These are phyloP conservation scores for Cyclospora cayetanensis DNA, from an alignment of 169 alveolate species.

Conservation along the genomic window DNA sequence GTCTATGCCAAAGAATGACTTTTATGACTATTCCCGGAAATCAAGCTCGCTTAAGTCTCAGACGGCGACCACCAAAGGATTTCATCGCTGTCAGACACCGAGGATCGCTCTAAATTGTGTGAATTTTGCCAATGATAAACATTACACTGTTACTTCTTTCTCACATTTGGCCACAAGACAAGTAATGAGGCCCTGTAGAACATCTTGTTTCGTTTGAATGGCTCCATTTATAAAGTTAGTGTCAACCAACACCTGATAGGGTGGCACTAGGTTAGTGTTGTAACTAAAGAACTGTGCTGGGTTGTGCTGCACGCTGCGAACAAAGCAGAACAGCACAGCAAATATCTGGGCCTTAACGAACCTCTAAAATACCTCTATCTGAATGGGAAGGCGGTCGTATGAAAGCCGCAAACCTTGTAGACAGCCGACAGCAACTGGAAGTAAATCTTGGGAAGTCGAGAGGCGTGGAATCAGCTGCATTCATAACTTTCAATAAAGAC, in stretches of 20 bases:
- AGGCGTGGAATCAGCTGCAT: too few species aligned
- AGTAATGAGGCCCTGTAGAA: slow-evolving; percentile 95
- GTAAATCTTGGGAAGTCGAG: too few species aligned
- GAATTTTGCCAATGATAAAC: too few species aligned
- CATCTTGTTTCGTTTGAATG: slow-evolving; percentile 97
- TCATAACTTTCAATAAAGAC: not conserved
- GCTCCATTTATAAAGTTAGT: slow-evolving; percentile 99
- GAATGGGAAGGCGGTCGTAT: not conserved
- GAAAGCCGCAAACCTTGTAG: too few species aligned
- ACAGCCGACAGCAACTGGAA: too few species aligned
- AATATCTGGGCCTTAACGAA: not conserved
- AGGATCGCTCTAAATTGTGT: not conserved
- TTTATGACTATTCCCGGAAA: too few species aligned
- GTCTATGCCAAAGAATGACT: too few species aligned
- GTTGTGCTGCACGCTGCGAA: slow-evolving; percentile 69
- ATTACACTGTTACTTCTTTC: too few species aligned
- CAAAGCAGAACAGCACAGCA: not conserved
- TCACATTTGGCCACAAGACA: slow-evolving; percentile 96
- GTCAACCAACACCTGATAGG: slow-evolving; percentile 91
- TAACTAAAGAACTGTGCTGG: slow-evolving; percentile 74
- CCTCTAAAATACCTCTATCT: not conserved
- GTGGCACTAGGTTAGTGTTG: slow-evolving; percentile 80
- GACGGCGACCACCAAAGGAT: too few species aligned
- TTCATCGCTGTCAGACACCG: not conserved
- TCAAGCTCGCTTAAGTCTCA: too few species aligned